phyloP scores from a whole-genome alignment of 1,139 yeast species.

The Yamadazyma spencermartinsiae region DNA sequence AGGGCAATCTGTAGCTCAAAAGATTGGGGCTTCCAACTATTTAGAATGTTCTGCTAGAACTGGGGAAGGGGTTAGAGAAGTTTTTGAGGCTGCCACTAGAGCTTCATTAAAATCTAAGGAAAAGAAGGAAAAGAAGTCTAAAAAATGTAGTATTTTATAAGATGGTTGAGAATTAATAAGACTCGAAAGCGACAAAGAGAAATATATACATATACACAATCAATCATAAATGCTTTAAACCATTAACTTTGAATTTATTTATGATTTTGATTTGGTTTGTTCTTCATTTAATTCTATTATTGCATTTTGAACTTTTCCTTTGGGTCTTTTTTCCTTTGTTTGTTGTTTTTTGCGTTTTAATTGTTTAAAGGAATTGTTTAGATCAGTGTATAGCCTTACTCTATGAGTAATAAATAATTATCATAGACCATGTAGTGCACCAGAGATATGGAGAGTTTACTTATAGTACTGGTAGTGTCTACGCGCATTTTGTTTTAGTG shows the following conservation, averaged over 20 bases:
- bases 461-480: too few species aligned
- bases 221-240: too few species aligned
- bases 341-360: background rate
- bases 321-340: background rate
- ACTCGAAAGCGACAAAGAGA: background rate
- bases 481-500: too few species aligned
- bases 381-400: constrained; percentile 1
- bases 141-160: constrained; percentile 62
- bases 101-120: constrained; percentile 72
- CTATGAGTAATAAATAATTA: background rate
- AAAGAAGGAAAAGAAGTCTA: constrained; percentile 55
- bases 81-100: constrained; percentile 90
- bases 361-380: background rate
- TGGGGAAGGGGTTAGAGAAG: constrained; percentile 89
- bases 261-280: too few species aligned
- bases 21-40: constrained; percentile 83
- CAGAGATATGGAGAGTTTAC: too few species aligned
- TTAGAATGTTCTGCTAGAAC: constrained; percentile 94
- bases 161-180: background rate
- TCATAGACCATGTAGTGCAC: too few species aligned
- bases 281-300: too few species aligned
- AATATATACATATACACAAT: background rate
- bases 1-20: constrained; percentile 83
- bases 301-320: too few species aligned
- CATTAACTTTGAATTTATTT: too few species aligned